Evolutionary conservation across 345 rosid genomes (phyloP).

Genomic region (Populus pruinosa): DNA sequence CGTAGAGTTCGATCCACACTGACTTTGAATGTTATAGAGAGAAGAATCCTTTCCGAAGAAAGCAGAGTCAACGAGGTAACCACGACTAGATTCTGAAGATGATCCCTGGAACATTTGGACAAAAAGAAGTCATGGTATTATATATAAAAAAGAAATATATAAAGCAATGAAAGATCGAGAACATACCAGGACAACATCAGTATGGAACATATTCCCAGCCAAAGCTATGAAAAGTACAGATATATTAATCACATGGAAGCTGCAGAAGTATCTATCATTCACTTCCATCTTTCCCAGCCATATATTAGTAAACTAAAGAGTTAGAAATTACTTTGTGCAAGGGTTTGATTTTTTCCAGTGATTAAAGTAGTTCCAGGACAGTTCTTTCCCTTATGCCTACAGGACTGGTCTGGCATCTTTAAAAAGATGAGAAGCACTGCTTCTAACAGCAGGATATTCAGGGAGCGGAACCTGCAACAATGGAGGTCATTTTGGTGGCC

Average conservation of each 20-base stretch:
- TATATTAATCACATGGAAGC: not conserved
- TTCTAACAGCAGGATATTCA: constrained; percentile 53
- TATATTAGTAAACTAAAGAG: not conserved
- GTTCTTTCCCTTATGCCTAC: constrained; percentile 51
- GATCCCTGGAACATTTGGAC: constrained; percentile 60
- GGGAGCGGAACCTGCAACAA: constrained; percentile 62
- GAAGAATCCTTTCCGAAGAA: constrained; percentile 34
- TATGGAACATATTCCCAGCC: constrained; percentile 42
- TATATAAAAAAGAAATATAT: too few relatives aligned
- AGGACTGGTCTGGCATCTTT: constrained; percentile 53
- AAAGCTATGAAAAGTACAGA: constrained; percentile 40
- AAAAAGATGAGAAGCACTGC: constrained; percentile 26
- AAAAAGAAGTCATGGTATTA: not conserved
- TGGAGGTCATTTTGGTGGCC: constrained; percentile 74
- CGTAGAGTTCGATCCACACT: constrained; percentile 42
- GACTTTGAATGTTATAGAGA: constrained; percentile 50
- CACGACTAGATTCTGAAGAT: constrained; percentile 21
- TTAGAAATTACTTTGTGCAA: constrained; percentile 53
- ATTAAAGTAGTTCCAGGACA: constrained; percentile 69
- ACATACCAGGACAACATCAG: constrained; percentile 37
- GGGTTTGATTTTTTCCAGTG: constrained; percentile 65
- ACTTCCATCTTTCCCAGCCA: too few relatives aligned
- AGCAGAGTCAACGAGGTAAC: constrained; percentile 60
- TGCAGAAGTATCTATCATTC: too few relatives aligned
- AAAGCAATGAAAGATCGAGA: constrained; percentile 4